Conservation (phyloP, 2,329 filamentous ascomycete species). For the Sclerotinia spermophila region DNA sequence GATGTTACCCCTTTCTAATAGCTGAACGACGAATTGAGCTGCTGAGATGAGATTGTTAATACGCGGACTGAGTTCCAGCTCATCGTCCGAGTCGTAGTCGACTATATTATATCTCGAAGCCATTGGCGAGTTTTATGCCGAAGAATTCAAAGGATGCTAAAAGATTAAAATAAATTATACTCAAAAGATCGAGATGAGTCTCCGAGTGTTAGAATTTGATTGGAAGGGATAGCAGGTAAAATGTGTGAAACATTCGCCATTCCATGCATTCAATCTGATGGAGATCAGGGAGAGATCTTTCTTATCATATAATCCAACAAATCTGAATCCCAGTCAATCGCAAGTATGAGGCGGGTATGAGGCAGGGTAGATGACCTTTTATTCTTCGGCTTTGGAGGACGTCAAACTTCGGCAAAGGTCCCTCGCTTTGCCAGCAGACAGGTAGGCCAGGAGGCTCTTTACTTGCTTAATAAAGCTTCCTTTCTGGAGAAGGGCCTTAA, state of each 20-base stretch:
- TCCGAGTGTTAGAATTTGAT: background rate
- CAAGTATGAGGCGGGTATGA: background rate
- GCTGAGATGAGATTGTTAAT: constrained; percentile 11
- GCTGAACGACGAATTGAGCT: background rate
- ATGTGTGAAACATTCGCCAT: background rate
- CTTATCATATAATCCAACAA: constrained; percentile 5
- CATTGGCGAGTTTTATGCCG: background rate
- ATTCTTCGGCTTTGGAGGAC: background rate
- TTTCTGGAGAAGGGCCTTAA: too few species aligned
- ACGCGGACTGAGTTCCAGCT: background rate
- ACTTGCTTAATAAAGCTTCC: background rate
- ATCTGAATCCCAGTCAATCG: too few species aligned
- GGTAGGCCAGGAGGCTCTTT: background rate
- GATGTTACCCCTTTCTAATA: background rate
- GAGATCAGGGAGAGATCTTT: background rate
- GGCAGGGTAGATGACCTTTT: background rate
- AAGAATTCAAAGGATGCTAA: background rate
- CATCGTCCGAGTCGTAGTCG: constrained; percentile 13
- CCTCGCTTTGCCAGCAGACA: background rate
- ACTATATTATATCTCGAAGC: constrained; percentile 7
- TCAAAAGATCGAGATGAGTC: background rate
- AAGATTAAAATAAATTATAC: background rate
- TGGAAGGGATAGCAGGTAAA: background rate
- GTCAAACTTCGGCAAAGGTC: background rate
- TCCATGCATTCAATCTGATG: background rate